Base-by-base conservation (phyloP, 2,329 filamentous ascomycete species). In the Ophiostoma quercus region DNA sequence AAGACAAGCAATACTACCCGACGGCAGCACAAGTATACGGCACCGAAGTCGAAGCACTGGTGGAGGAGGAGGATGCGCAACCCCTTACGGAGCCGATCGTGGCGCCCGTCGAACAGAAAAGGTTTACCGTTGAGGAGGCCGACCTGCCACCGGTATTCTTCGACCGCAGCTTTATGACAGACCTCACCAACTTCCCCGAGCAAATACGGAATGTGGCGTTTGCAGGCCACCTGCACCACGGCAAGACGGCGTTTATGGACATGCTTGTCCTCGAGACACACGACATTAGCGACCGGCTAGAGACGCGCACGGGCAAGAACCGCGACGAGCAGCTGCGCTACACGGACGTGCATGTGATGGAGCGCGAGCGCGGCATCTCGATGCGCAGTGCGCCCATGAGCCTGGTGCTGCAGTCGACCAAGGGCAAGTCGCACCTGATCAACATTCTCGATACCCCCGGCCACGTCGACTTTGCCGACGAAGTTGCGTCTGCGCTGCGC, bases 1-100 rank as follows among this genome's bases (percentile, higher is more conserved):
- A 99, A 84, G 95, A 99, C 82, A 99, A 99, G 80, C 95, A 98
- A 79, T 99, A 99, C 80, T 99, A 99, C 78, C 95, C 95, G 39
- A 97, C 94, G n/a, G 95, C 95, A 70, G 90, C 94, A 77, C 95
- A 99, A 79, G 89, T 97, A 60, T 99, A 98, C 78, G 95, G 95
- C 68, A 86, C 89, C 75, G 94, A 95, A 80, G 95, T 99, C 75
- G 95, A 99, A 81, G 95, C 94, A 1, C 82, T 97, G 79, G 94
- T 99, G 51, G 92, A 98, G 77, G 95, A 99, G 79, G 95, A 98
- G 81, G 95, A 99, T 83, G 91, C 94, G 71, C 95, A 99, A 79
- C 91, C 94, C 66, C 85, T 99, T 72, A 88, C 92, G 39, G 88
- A 97, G 76, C 95, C 95, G 41, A 98, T 99, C 72, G 92, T 99